Conservation (phyloP, 2,329 filamentous ascomycete genomes). For the Fusarium succisae region DNA sequence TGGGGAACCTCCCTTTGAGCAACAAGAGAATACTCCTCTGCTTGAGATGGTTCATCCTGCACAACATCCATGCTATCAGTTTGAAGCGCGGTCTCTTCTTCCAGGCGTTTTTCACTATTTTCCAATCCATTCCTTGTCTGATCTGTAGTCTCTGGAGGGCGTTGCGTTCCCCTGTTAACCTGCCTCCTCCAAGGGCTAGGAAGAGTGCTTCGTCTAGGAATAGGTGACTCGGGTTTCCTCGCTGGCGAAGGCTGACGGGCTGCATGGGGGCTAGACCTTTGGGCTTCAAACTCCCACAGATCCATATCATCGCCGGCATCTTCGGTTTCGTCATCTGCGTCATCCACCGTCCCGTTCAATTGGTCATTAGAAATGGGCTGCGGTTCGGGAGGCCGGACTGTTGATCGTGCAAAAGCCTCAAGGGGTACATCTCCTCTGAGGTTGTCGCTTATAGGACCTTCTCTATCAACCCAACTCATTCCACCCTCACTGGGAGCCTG, state of each 20-base stretch:
- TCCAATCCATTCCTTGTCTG: neutral
- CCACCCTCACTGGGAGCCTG: conserved; percentile 48
- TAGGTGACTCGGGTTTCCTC: conserved; percentile 33
- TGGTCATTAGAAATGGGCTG: conserved; percentile 8
- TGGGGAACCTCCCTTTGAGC: conserved; percentile 40
- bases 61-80: conserved; percentile 22
- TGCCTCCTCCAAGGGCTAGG: conserved; percentile 54
- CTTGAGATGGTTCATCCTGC: conserved; percentile 31
- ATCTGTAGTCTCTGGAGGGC: neutral
- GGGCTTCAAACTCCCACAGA: conserved; percentile 67
- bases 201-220: conserved; percentile 38
- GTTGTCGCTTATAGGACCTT: conserved; percentile 50
- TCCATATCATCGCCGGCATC: conserved; percentile 57
- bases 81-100: conserved; percentile 10
- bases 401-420: conserved; percentile 37
- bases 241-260: conserved; percentile 44
- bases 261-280: conserved; percentile 54
- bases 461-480: conserved; percentile 56
- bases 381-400: neutral
- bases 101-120: neutral
- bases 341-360: conserved; percentile 25
- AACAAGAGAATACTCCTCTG: conserved; percentile 58
- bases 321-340: conserved; percentile 30
- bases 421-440: conserved; percentile 50
- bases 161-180: conserved; percentile 34